Evolutionary conservation across 192 early-diverging fungal genomes (phyloP).

Genomic region (Coemansia sp.): DNA sequence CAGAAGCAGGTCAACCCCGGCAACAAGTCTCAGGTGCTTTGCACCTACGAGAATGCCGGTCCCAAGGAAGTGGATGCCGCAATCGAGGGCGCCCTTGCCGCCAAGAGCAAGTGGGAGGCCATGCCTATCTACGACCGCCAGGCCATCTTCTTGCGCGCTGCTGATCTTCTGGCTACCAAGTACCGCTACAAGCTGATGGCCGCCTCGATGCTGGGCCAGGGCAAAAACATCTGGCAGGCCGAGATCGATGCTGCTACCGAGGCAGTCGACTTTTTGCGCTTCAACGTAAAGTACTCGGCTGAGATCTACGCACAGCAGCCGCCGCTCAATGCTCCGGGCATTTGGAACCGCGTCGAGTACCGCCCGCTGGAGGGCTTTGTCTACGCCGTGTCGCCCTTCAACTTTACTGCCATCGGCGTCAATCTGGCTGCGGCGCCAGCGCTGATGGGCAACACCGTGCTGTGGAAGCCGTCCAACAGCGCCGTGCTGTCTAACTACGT

Average conservation of each 20-base stretch:
- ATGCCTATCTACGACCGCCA: slow-evolving; percentile 93
- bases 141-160: slow-evolving; percentile 97
- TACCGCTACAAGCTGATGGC: slow-evolving; percentile 93
- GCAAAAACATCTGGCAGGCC: slow-evolving; percentile 98
- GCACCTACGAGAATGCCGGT: slow-evolving; percentile 85
- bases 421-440: slow-evolving; percentile 93
- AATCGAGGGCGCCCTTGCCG: slow-evolving; percentile 83
- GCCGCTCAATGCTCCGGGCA: slow-evolving; percentile 77
- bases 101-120: slow-evolving; percentile 89
- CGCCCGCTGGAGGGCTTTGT: slow-evolving; percentile 98
- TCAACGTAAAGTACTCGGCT: slow-evolving; percentile 91
- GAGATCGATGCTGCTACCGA: slow-evolving; percentile 99
- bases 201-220: slow-evolving; percentile 97
- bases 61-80: slow-evolving; percentile 73
- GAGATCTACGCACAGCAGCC: slow-evolving; percentile 96
- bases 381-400: slow-evolving; percentile 97
- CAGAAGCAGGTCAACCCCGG: slow-evolving; percentile 81
- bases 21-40: slow-evolving; percentile 79
- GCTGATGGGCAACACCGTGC: slow-evolving; percentile 96
- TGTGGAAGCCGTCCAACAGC: slow-evolving; percentile 95
- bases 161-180: slow-evolving; percentile 87
- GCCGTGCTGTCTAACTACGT: slow-evolving; percentile 92
- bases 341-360: slow-evolving; percentile 97
- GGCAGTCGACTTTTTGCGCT: slow-evolving; percentile 92
- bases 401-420: slow-evolving; percentile 99